Conservation (phyloP, 345 rosid genomes). For the Populus alba region DNA sequence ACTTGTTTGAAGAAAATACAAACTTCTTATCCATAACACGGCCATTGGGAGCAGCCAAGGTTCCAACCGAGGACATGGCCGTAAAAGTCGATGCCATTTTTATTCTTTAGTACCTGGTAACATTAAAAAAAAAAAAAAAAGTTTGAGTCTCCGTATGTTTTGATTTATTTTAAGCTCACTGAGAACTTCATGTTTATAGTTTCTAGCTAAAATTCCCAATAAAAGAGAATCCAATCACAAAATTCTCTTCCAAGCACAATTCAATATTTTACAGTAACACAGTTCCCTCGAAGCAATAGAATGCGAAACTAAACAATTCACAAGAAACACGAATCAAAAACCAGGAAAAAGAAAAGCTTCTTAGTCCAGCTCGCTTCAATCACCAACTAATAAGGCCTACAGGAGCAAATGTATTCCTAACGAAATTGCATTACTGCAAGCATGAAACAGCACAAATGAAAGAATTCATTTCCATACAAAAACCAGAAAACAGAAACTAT, state of each 20-base stretch:
- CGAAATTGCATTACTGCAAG: not conserved
- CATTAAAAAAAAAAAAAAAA: not conserved
- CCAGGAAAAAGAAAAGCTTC: not conserved
- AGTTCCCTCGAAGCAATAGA: not conserved
- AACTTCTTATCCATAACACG: conserved; percentile 54
- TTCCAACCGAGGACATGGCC: conserved; percentile 66
- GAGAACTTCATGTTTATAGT: not conserved
- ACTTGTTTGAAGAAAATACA: conserved; percentile 46
- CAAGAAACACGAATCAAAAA: not conserved
- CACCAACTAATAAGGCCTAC: not conserved
- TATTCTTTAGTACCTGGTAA: not conserved
- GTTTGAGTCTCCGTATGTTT: not conserved
- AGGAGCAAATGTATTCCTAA: not conserved
- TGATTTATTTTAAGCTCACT: not conserved
- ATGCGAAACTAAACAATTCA: not conserved
- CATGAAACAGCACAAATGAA: not conserved
- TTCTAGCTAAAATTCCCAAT: not conserved
- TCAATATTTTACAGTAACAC: not conserved
- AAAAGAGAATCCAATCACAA: too few species aligned
- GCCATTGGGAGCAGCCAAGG: conserved; percentile 60
- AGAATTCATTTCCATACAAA: not conserved
- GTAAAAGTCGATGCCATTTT: conserved; percentile 77
- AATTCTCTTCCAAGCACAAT: not conserved
- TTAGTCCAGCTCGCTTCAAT: not conserved
- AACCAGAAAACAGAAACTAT: not conserved